phyloP scores from a whole-genome alignment of 257 asterid genomes.

The Solanum chmielewskii region DNA sequence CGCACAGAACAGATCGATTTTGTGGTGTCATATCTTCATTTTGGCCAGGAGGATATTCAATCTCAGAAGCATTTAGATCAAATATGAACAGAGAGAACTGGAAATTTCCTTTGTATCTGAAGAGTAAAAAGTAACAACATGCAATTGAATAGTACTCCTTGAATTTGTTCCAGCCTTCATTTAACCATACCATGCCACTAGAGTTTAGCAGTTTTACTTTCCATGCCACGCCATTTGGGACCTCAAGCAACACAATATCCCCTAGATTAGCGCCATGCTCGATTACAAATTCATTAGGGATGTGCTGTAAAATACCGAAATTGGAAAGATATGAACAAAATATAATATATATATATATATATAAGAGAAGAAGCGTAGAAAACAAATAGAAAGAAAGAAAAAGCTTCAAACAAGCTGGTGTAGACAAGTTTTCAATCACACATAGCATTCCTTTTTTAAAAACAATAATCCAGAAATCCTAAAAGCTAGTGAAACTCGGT shows the following conservation, averaged over 20 bases:
- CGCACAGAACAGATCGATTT: too few species aligned
- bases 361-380: not conserved
- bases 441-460: not conserved
- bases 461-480: not conserved
- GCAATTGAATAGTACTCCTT: not conserved
- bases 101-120: not conserved
- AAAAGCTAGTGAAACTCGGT: not conserved
- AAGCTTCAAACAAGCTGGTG: not conserved
- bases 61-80: not conserved
- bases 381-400: not conserved
- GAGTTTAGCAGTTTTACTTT: not conserved
- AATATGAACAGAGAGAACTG: not conserved
- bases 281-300: not conserved
- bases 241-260: not conserved
- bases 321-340: not conserved
- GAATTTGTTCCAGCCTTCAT: not conserved
- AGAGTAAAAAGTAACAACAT: not conserved
- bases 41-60: too few species aligned
- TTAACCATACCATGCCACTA: not conserved
- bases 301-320: not conserved
- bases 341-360: not conserved
- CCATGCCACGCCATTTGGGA: not conserved
- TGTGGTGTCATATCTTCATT: too few species aligned
- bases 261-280: not conserved
- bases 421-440: not conserved